phyloP scores from a whole-genome alignment of 768 basidiomycete genomes.

The Boletus rex-veris region DNA sequence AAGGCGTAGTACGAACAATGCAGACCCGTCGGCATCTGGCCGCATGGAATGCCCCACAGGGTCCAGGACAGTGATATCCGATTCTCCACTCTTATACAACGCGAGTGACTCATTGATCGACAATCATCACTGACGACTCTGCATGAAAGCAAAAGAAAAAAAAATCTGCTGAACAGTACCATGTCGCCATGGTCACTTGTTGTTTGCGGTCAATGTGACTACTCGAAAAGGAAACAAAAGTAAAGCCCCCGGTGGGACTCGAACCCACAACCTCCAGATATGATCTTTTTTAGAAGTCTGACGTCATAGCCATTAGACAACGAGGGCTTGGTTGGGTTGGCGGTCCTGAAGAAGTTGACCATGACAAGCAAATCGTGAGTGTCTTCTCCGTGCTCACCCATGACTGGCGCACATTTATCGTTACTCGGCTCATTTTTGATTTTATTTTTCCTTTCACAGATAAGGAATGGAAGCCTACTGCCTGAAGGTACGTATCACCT shows the following conservation, averaged over 20 bases:
- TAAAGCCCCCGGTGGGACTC: slow-evolving; percentile 76
- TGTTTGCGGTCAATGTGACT: background rate
- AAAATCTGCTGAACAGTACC: too few relatives aligned
- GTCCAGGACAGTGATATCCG: background rate
- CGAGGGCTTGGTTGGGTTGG: slow-evolving; percentile 46
- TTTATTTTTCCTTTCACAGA: background rate
- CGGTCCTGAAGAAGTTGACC: background rate
- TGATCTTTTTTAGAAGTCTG: slow-evolving; percentile 77
- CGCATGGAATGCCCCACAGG: background rate
- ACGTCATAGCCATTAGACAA: slow-evolving; percentile 92
- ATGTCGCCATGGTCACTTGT: too few relatives aligned
- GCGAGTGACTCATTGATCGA: background rate
- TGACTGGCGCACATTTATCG: too few relatives aligned
- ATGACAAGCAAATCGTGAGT: too few relatives aligned
- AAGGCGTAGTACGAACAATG: background rate
- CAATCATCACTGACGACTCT: background rate
- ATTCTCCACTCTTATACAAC: background rate
- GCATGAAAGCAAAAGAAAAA: background rate
- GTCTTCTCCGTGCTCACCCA: too few relatives aligned
- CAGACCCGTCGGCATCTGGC: too few relatives aligned
- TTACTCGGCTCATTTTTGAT: too few relatives aligned
- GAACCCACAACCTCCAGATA: slow-evolving; percentile 86
- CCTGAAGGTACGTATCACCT: background rate
- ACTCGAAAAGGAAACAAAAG: slow-evolving; percentile 15
- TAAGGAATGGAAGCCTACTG: background rate